Conservation (phyloP, 805 yeast species). For the Starmerella stigmatis region DNA sequence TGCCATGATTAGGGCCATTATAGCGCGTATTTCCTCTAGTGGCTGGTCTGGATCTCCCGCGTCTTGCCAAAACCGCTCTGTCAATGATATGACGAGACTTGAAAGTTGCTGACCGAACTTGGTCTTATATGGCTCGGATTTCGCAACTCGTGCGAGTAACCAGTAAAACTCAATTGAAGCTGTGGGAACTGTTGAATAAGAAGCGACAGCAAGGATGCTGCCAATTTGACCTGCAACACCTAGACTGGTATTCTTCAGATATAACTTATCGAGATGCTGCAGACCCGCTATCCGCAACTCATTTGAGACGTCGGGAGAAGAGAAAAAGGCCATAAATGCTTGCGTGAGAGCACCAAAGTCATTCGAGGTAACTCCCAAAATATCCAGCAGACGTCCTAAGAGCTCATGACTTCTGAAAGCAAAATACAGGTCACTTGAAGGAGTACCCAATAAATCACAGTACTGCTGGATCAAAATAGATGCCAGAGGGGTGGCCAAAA, state of each 20-base stretch:
- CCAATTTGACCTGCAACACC: slow-evolving; percentile 1
- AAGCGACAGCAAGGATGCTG: not conserved
- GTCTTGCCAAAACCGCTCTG: not conserved
- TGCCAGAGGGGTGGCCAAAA: not conserved
- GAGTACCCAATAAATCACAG: not conserved
- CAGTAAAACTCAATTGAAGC: not conserved
- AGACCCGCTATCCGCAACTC: not conserved
- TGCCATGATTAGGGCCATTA: not conserved
- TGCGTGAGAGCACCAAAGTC: slow-evolving; percentile 1
- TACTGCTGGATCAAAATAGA: not conserved
- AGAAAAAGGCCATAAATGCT: not conserved
- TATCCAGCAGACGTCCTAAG: not conserved
- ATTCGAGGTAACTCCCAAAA: not conserved
- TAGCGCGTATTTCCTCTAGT: not conserved
- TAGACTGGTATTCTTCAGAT: not conserved
- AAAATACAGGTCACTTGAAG: not conserved
- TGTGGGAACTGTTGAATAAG: not conserved
- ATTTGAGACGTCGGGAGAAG: not conserved
- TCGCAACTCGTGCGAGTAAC: not conserved
- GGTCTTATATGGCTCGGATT: not conserved
- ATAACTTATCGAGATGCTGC: not conserved
- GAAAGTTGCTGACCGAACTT: not conserved
- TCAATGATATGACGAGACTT: not conserved
- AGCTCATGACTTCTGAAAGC: not conserved
- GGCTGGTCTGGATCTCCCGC: not conserved